Conservation (phyloP, 768 basidiomycete genomes). For the Suillus occidentalis region DNA sequence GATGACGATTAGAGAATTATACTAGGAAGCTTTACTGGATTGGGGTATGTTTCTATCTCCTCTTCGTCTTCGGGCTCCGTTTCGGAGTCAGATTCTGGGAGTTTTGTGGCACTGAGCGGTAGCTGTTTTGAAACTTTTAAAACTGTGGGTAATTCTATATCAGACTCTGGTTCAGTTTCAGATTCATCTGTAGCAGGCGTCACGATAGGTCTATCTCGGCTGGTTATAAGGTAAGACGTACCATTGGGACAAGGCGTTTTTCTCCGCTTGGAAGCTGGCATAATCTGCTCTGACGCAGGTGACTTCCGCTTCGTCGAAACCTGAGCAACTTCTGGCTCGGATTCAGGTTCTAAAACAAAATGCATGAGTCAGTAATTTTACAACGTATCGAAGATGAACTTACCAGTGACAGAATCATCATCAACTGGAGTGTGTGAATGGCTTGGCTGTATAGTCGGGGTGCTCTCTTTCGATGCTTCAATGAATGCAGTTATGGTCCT, state of each 20-base stretch:
- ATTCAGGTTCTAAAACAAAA: constrained; percentile 30
- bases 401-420: constrained; percentile 30
- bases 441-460: not conserved
- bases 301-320: constrained; percentile 25
- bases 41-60: constrained; percentile 22
- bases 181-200: constrained; percentile 34
- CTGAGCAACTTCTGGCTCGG: constrained; percentile 18
- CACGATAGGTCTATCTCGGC: not conserved
- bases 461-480: constrained; percentile 8
- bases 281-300: constrained; percentile 15
- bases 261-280: constrained; percentile 19
- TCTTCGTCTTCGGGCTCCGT: constrained; percentile 48
- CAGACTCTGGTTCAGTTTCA: constrained; percentile 49
- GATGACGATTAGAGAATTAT: not conserved
- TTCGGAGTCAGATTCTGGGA: constrained; percentile 29
- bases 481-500: constrained; percentile 22
- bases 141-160: constrained; percentile 16
- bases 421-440: not conserved
- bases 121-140: constrained; percentile 12
- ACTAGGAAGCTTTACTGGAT: constrained; percentile 23
- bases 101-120: not conserved
- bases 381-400: not conserved
- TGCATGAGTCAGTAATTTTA: not conserved
- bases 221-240: constrained; percentile 7
- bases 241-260: constrained; percentile 17